Evolutionary conservation across 768 basidiomycete genomes (phyloP), one percentile per base, ranked within the genome.

Genomic region (Boletus rubescentipes): DNA sequence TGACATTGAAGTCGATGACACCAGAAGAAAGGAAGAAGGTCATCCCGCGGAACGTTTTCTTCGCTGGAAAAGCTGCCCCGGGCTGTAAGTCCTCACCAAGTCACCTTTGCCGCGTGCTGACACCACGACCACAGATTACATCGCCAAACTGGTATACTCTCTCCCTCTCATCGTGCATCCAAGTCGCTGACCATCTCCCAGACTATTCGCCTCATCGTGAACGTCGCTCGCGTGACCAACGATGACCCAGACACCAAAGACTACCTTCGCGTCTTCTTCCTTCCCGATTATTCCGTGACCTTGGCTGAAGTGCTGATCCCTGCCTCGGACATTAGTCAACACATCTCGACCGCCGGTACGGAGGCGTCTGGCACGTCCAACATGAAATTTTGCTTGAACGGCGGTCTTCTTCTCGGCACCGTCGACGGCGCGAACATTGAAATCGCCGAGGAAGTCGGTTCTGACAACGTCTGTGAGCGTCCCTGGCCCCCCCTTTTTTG

Each of bases 341-440:
- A 98, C 71, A 98, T 99, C 71, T 94, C 91, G 21, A 98, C 96
- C 14, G 97, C 96, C 4, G 96, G 96, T 35, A 98, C 96, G 2
- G 94, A 98, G 67, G 87, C 89, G 11, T 85, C 83, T 2, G 87
- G 86, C 32, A 89, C 87, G 37, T 89, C 85, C 8, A 91, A 90
- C 73, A 89, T 91, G 87, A 90, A 89, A 72, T 93, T 98, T 73
- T 90, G 89, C 62, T 68, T 96, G 47, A 94, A 93, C 62, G 96
- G 96, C 35, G 94, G 93, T 20, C 74, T 98, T 44, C 75, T 98
- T 14, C 71, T 95, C 43, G 93, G 92, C 42, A 93, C 93, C 29
- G 89, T 91, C 74, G 93, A 99, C 72, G 96, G 96, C 50, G 96
- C 96, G 18, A 95, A 93, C 64, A 93, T 93, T 54, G 95, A 98